A percentile compares a stretch with the other conserved stretches of the same genome.
phyloP scores from a whole-genome alignment of 192 early-diverging fungal species.

The Umbelopsis sp. region DNA sequence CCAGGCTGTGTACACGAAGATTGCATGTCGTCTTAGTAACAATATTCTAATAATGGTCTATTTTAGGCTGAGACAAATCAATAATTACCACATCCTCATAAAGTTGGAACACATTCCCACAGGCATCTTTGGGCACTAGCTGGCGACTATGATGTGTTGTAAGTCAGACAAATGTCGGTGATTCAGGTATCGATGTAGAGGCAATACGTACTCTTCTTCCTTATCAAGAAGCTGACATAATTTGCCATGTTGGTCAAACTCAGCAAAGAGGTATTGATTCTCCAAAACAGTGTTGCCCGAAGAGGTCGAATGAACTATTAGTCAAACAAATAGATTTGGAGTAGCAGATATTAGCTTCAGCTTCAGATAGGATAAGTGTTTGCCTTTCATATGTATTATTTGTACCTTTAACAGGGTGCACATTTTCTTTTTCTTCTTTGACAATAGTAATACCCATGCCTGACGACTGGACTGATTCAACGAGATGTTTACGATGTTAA shows the following conservation, averaged over 20 bases:
- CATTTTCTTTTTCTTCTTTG: background rate
- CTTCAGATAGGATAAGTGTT: too few relatives aligned
- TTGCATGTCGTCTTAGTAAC: background rate
- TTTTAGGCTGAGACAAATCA: too few relatives aligned
- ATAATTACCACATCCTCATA: constrained; percentile 79
- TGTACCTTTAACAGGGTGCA: background rate
- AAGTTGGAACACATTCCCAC: constrained; percentile 77
- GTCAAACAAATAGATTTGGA: too few relatives aligned
- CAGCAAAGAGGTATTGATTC: constrained; percentile 72
- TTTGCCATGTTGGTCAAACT: constrained; percentile 73
- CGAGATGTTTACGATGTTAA: background rate
- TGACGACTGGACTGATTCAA: background rate
- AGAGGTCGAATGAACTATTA: background rate
- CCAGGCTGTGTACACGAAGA: constrained; percentile 39
- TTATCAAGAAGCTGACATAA: constrained; percentile 48
- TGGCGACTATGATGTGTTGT: constrained; percentile 45
- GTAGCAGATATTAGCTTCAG: too few relatives aligned
- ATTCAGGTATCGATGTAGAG: background rate
- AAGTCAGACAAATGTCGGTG: background rate
- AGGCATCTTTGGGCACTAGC: constrained; percentile 48
- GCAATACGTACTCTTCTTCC: constrained; percentile 27
- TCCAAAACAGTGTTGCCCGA: constrained; percentile 61
- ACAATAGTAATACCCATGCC: background rate
- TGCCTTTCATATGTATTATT: background rate
- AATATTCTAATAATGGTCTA: too few relatives aligned